phyloP scores from a whole-genome alignment of 2,329 filamentous ascomycete species.

The Myrmaecium sp. region DNA sequence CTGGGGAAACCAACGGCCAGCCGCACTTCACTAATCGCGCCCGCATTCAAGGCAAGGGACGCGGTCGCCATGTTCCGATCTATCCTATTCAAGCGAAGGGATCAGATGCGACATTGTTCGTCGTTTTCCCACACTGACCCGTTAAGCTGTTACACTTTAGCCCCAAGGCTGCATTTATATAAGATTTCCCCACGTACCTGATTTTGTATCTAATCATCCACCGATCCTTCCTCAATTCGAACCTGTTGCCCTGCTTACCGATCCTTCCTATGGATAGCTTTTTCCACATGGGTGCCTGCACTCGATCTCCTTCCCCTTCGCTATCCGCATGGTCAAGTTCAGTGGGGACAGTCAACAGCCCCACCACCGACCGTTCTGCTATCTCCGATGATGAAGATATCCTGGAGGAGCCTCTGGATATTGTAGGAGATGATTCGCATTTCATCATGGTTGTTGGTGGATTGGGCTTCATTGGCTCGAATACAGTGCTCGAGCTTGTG shows the following conservation, averaged over 20 bases:
- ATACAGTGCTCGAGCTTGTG: conserved; percentile 37
- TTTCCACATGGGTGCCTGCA: conserved; percentile 1
- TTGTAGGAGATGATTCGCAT: conserved; percentile 17
- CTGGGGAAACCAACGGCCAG: too few species aligned
- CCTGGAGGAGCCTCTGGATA: conserved; percentile 24
- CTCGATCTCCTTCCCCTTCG: conserved; percentile 14
- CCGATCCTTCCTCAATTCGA: too few species aligned
- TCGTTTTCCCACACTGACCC: too few species aligned
- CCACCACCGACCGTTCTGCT: conserved; percentile 26
- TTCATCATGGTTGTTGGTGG: conserved; percentile 37
- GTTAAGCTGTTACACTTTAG: too few species aligned
- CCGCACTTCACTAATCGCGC: too few species aligned
- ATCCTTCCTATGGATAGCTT: conserved; percentile 3
- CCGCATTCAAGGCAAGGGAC: too few species aligned
- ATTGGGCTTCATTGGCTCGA: conserved; percentile 39
- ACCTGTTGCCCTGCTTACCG: conserved; percentile 6
- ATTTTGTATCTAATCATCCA: too few species aligned
- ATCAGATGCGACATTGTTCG: too few species aligned
- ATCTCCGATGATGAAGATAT: conserved; percentile 32
- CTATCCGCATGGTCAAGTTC: conserved; percentile 13
- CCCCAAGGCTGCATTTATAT: too few species aligned
- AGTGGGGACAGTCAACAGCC: conserved; percentile 21
- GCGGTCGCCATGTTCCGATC: too few species aligned
- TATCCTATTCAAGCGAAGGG: too few species aligned
- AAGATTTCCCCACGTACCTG: conserved; percentile 17